Conservation (phyloP, 2,329 filamentous ascomycete species). For the Alternaria sp. region DNA sequence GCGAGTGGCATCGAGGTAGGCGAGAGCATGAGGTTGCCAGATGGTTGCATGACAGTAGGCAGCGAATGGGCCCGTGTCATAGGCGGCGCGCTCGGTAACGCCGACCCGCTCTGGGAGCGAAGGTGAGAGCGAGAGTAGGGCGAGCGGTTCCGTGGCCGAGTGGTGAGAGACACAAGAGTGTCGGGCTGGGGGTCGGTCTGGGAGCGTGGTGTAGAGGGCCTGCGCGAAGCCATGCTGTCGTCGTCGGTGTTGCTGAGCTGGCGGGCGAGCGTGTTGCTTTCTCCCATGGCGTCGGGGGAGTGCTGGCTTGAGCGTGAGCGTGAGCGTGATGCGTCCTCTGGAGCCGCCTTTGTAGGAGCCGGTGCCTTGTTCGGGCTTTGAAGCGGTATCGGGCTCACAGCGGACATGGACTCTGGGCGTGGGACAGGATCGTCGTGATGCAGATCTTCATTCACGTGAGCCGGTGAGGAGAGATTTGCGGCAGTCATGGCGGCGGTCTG, state of each 20-base stretch:
- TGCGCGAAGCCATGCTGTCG: constrained; percentile 32
- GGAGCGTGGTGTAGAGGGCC: constrained; percentile 49
- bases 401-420: constrained; percentile 35
- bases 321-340: constrained; percentile 8
- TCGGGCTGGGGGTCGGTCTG: constrained; percentile 51
- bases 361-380: constrained; percentile 18
- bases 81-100: constrained; percentile 53
- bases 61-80: constrained; percentile 60
- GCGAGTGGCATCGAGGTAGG: constrained; percentile 41
- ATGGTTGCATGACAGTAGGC: constrained; percentile 53
- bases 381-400: constrained; percentile 20
- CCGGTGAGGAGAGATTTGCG: constrained; percentile 28
- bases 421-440: constrained; percentile 35
- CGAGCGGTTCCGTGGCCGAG: constrained; percentile 56
- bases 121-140: constrained; percentile 58
- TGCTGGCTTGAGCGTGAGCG: not conserved
- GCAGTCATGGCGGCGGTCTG: constrained; percentile 42
- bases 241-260: constrained; percentile 39
- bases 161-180: constrained; percentile 33
- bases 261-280: constrained; percentile 32
- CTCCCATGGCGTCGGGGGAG: constrained; percentile 33
- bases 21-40: constrained; percentile 46
- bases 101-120: constrained; percentile 56
- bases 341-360: constrained; percentile 8
- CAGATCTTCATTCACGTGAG: constrained; percentile 20